Evolutionary conservation across 257 asterid species (phyloP).

Genomic region (Dorcoceras hygrometricum): DNA sequence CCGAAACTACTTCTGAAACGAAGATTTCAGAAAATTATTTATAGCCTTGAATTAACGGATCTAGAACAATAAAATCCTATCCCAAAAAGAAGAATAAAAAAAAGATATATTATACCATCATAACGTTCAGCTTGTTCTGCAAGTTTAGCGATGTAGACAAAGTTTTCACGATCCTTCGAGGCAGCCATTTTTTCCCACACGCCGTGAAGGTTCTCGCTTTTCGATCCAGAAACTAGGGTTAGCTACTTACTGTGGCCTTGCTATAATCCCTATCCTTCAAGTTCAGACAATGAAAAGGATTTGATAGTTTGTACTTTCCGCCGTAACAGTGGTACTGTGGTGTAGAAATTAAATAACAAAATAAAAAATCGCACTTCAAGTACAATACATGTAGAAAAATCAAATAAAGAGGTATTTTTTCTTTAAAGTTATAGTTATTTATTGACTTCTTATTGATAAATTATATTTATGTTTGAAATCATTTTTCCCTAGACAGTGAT

Average conservation of each 20-base stretch:
- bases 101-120: background rate
- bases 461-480: too few relatives aligned
- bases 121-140: background rate
- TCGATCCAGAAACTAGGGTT: background rate
- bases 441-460: too few relatives aligned
- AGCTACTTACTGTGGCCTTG: background rate
- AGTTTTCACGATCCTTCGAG: background rate
- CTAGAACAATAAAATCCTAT: too few relatives aligned
- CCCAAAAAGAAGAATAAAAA: too few relatives aligned
- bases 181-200: background rate
- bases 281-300: too few relatives aligned
- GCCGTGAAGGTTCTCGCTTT: background rate
- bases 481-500: too few relatives aligned
- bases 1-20: background rate
- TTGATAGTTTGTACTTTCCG: background rate
- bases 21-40: background rate
- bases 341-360: too few relatives aligned
- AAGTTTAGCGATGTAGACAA: background rate
- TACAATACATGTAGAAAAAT: too few relatives aligned
- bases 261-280: background rate
- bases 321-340: background rate
- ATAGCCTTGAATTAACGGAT: background rate
- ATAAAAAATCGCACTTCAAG: too few relatives aligned
- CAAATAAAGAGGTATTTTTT: too few relatives aligned
- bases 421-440: too few relatives aligned